Base-by-base conservation (phyloP, 768 basidiomycete genomes). In the Leccinum boreale region DNA sequence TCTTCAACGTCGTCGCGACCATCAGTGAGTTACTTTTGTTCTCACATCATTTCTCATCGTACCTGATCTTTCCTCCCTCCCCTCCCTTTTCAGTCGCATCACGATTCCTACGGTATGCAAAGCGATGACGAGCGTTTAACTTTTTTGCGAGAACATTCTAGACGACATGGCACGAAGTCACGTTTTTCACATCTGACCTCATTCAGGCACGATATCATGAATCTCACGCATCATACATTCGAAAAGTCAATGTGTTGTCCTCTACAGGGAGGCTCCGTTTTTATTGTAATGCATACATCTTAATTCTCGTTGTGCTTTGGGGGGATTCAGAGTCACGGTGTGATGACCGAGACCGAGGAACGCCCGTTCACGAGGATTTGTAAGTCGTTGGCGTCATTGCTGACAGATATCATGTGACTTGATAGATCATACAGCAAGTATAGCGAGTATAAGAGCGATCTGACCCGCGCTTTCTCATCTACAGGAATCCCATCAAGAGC, bases 1-100 rank as follows among this genome's bases (percentile, higher is more conserved):
- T 80, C 17, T 92, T 92, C 78, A 94, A 94, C 70, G 74, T 89
- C 54, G 62, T 85, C 21, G 72, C 78, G 50, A 86, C 85, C 2
- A 81, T 86, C 45, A 64, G 78, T 79, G 62, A 65, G 78, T 72
- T 3, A 1, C 1, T 0, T 21, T 19, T 21, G 6, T 4, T n/a
- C 26, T 14, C 15, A 14, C 14, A 6, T 11, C 1, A 19, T 36
- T 33, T 35, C 44, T 9, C 1, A 9, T 11, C 5, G 15, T 33
- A 21, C 47, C 53, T 61, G 35, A 60, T 26, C 6, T 19, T 11
- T 0, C 2, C 9, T 6, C 1, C 5, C 21, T 11, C 12, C 31
- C 31, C n/a, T 31, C 33, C 11, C 5, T 15, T 52, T 21, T 58
- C 70, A 74, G 80, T 89, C 56, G 89, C 87, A 7, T 89, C 89